A percentile compares a stretch with the other conserved stretches of the same genome.
These are phyloP conservation scores for Talaromyces piceae DNA, from an alignment of 2,329 filamentous ascomycete genomes.

Conservation along the genomic window DNA sequence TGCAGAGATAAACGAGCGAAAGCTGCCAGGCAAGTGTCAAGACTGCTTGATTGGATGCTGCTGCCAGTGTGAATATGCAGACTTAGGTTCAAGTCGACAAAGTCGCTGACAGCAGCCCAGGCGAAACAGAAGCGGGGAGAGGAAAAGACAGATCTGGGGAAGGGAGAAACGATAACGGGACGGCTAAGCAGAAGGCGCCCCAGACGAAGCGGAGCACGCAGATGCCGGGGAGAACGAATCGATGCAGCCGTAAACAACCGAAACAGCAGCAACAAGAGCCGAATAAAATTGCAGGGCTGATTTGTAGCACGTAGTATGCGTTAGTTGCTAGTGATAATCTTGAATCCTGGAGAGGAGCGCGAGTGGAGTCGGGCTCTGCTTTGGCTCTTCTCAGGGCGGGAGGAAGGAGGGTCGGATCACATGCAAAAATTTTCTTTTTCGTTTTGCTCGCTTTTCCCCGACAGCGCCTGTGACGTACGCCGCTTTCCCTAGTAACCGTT, in stretches of 20 bases:
- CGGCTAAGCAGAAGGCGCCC: neutral
- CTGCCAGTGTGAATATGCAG: neutral
- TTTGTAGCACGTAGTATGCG: too few relatives aligned
- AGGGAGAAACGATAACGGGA: neutral
- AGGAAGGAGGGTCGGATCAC: constrained; percentile 4
- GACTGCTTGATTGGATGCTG: neutral
- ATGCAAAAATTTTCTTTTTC: constrained; percentile 9
- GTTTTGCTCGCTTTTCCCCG: neutral
- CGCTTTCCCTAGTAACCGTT: too few relatives aligned
- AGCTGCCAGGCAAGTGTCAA: neutral
- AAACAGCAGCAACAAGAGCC: neutral
- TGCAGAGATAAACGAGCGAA: neutral
- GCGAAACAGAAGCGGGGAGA: neutral
- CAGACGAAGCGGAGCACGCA: neutral
- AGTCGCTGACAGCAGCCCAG: neutral
- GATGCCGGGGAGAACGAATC: neutral
- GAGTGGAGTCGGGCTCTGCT: constrained; percentile 4
- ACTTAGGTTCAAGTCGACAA: neutral
- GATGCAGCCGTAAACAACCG: neutral
- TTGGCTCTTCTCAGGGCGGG: too few relatives aligned
- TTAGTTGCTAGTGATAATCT: too few relatives aligned
- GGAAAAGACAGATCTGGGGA: neutral
- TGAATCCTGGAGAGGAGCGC: neutral
- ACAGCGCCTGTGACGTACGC: too few relatives aligned
- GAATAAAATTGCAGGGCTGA: too few relatives aligned